Conservation (phyloP, 2,329 filamentous ascomycete genomes). For the Fusarium oligoseptatum region DNA sequence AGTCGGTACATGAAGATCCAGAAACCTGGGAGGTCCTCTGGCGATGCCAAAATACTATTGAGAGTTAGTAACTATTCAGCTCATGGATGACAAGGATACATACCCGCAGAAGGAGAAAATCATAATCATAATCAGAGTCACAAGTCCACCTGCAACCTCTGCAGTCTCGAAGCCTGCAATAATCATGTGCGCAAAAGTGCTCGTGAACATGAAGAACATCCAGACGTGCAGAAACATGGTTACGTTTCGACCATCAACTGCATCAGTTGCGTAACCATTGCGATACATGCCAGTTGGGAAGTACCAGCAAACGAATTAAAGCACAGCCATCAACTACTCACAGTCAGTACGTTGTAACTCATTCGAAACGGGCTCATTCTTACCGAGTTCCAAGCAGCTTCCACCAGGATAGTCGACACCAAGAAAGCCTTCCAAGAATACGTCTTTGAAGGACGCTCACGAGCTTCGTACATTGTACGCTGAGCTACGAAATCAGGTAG, state of each 20-base stretch:
- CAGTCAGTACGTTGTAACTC: conserved; percentile 1
- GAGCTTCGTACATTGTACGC: conserved; percentile 77
- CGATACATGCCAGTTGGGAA: conserved; percentile 75
- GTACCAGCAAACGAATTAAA: conserved; percentile 76
- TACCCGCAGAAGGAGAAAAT: conserved; percentile 76
- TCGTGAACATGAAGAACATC: conserved; percentile 74
- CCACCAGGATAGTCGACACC: conserved; percentile 70
- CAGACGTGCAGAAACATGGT: conserved; percentile 74
- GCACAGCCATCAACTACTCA: conserved; percentile 53
- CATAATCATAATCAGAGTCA: conserved; percentile 74
- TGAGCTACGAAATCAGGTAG: conserved; percentile 80
- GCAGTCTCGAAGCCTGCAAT: conserved; percentile 73
- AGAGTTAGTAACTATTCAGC: neutral
- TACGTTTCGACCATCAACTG: conserved; percentile 62
- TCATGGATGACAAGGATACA: conserved; percentile 46
- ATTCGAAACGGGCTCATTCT: conserved; percentile 45
- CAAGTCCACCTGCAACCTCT: conserved; percentile 74
- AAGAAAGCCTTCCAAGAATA: conserved; percentile 79
- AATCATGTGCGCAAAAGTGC: conserved; percentile 74
- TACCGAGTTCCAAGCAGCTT: conserved; percentile 76
- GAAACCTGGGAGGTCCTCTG: conserved; percentile 74
- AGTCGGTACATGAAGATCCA: conserved; percentile 84
- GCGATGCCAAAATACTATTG: conserved; percentile 71
- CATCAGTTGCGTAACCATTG: conserved; percentile 67
- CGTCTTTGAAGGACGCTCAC: conserved; percentile 75